Conservation (phyloP, 169 alveolate species). For the Cyclospora cayetanensis region DNA sequence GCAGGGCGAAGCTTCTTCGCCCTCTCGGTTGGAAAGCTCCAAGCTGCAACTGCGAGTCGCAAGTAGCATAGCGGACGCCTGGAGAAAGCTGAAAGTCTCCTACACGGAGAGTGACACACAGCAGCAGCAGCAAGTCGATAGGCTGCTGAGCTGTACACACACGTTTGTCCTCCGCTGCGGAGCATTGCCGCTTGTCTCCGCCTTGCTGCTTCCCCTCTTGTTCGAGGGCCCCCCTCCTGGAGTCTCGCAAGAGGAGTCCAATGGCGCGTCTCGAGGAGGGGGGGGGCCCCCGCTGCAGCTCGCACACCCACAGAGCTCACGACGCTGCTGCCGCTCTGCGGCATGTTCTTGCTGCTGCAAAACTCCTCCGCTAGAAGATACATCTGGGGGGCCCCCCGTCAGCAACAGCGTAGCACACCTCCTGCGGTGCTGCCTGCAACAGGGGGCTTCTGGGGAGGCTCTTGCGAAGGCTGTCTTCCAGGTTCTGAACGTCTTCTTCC, state of each 20-base stretch:
- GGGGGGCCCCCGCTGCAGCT: neutral
- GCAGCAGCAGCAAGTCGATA: neutral
- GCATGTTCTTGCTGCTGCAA: neutral
- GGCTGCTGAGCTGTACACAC: slow-evolving; percentile 25
- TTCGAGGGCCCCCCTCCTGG: neutral
- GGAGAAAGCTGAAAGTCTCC: neutral
- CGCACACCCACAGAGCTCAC: neutral
- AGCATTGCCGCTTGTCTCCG: neutral
- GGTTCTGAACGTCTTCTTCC: neutral
- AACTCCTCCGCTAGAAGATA: neutral
- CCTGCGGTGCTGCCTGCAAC: slow-evolving; percentile 15
- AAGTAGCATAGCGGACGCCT: neutral
- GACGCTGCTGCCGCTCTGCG: neutral
- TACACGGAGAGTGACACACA: neutral
- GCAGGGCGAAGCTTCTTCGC: no score
- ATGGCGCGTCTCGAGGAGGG: neutral
- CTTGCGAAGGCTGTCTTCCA: neutral
- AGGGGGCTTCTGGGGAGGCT: slow-evolving; percentile 18
- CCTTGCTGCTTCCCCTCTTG: slow-evolving; percentile 19
- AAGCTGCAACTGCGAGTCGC: neutral
- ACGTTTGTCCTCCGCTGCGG: slow-evolving; percentile 2
- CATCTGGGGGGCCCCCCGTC: neutral
- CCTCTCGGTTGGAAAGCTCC: neutral
- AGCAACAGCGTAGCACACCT: neutral
- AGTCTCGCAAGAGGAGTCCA: neutral